A percentile compares a stretch with the other conserved stretches of the same genome.
Conservation (phyloP, 2,329 filamentous ascomycete genomes). For the Penicillium sp. region DNA sequence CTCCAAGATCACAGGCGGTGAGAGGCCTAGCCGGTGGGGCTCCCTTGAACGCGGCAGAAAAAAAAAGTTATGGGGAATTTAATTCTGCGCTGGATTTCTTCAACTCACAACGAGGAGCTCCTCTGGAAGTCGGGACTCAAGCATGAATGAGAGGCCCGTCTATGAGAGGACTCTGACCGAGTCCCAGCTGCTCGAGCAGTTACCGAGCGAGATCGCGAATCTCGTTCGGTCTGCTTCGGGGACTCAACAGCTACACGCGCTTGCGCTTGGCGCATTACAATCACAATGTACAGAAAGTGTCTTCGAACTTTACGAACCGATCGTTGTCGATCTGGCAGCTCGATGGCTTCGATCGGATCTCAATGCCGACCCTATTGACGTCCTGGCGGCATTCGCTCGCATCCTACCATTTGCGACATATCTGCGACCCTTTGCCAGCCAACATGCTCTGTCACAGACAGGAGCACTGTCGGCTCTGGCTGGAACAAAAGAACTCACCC, state of each 20-base stretch:
- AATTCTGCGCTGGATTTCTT: constrained; percentile 20
- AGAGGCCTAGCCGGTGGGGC: constrained; percentile 22
- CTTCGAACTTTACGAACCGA: constrained; percentile 67
- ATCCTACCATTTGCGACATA: constrained; percentile 78
- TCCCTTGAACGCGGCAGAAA: constrained; percentile 32
- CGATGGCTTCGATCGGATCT: constrained; percentile 59
- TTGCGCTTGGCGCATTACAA: constrained; percentile 65
- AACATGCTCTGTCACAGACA: constrained; percentile 35
- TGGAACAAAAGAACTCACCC: constrained; percentile 27
- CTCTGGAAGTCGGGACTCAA: constrained; percentile 31
- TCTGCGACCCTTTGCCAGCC: constrained; percentile 67
- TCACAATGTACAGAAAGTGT: constrained; percentile 66
- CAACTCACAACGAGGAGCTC: constrained; percentile 28
- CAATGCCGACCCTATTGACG: constrained; percentile 32
- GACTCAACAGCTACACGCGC: constrained; percentile 64
- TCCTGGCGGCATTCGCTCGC: constrained; percentile 70
- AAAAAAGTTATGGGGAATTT: constrained; percentile 28
- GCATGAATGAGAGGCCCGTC: constrained; percentile 38
- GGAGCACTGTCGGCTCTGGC: constrained; percentile 33
- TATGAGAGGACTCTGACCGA: constrained; percentile 54
- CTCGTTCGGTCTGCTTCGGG: constrained; percentile 61
- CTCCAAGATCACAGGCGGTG: constrained; percentile 23
- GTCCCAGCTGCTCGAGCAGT: constrained; percentile 48
- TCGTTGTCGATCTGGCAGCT: constrained; percentile 78
- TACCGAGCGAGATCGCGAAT: constrained; percentile 67